A percentile compares a stretch with the other conserved stretches of the same genome.
Evolutionary conservation across 129 eudicot genomes (phyloP).

Genomic region (Daucus carota): DH1_v3.0 NC_030382.2:37781001-37781500

Average conservation of each 20-base stretch:
- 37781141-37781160: not conserved
- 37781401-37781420: not conserved
- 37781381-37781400: not conserved
- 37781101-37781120: not conserved
- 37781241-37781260: not conserved
- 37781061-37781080: no score
- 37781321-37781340: not conserved
- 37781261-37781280: not conserved
- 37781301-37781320: not conserved
- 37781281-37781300: not conserved
- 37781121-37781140: not conserved
- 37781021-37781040: not conserved
- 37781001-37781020: not conserved
- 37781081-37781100: not conserved
- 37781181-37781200: not conserved
- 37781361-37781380: not conserved
- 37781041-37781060: no score
- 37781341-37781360: constrained; percentile 6
- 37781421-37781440: not conserved
- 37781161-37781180: not conserved
- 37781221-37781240: not conserved
- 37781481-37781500: not conserved
- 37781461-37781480: not conserved
- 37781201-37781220: not conserved
- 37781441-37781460: not conserved